These are phyloP conservation scores for Alternaria viburni DNA, from an alignment of 2,329 filamentous ascomycete genomes.

Conservation along the genomic window DNA sequence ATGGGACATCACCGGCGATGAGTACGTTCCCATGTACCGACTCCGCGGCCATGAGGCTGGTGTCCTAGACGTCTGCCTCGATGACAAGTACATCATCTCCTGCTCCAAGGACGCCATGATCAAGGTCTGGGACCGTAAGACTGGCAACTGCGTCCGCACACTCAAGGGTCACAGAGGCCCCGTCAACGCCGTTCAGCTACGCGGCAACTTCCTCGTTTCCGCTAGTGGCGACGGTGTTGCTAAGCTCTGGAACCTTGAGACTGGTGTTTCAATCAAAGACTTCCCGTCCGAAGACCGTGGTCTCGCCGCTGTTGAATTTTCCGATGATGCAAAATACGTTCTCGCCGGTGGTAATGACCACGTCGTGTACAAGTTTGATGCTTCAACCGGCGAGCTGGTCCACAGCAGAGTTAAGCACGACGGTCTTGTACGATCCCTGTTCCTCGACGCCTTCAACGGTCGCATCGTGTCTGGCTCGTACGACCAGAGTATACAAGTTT, in stretches of 20 bases:
- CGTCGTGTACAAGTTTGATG: slow-evolving; percentile 94
- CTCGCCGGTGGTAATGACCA: slow-evolving; percentile 95
- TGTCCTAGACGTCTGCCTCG: slow-evolving; percentile 92
- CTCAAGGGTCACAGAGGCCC: slow-evolving; percentile 87
- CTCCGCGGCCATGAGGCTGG: slow-evolving; percentile 82
- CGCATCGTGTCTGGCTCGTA: slow-evolving; percentile 92
- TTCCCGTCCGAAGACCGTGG: slow-evolving; percentile 91
- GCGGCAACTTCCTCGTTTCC: slow-evolving; percentile 89
- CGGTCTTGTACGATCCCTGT: slow-evolving; percentile 84
- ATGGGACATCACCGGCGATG: slow-evolving; percentile 81
- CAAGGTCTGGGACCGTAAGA: slow-evolving; percentile 89
- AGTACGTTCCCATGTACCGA: slow-evolving; percentile 69
- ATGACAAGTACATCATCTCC: slow-evolving; percentile 90
- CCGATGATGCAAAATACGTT: slow-evolving; percentile 90
- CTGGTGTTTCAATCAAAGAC: slow-evolving; percentile 86
- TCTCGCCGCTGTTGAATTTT: slow-evolving; percentile 94
- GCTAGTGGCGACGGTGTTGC: slow-evolving; percentile 93
- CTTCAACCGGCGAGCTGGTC: slow-evolving; percentile 83
- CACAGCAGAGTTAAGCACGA: slow-evolving; percentile 82
- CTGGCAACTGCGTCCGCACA: slow-evolving; percentile 76
- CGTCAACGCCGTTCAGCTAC: slow-evolving; percentile 94
- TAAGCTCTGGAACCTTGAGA: slow-evolving; percentile 94
- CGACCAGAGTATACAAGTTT: slow-evolving; percentile 94
- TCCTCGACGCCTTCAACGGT: slow-evolving; percentile 85
- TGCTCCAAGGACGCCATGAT: slow-evolving; percentile 96